Evolutionary conservation across 202 grass and related monocot species (phyloP).

Genomic region (Schoenoplectus tabernaemontani): DNA sequence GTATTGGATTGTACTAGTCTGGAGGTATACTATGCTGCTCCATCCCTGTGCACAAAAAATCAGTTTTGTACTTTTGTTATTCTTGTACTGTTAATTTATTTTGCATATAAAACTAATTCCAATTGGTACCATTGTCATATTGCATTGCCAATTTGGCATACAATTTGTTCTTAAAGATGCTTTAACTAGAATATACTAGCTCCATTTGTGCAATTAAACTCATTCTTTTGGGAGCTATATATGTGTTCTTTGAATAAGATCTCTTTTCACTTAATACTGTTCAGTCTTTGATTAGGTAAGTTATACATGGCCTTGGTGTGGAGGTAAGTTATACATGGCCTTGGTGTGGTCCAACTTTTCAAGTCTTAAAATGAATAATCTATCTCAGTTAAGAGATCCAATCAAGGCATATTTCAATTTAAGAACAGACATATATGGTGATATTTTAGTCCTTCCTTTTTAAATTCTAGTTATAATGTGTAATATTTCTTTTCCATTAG

Average conservation of each 20-base stretch:
- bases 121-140: background rate
- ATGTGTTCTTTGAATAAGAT: conserved; percentile 25
- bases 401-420: conserved; percentile 23
- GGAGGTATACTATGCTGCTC: background rate
- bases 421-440: conserved; percentile 31
- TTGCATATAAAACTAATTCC: background rate
- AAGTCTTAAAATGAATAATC: conserved; percentile 23
- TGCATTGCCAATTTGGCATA: background rate
- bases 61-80: background rate
- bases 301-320: no score
- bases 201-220: conserved; percentile 28
- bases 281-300: conserved; percentile 4
- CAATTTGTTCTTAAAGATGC: background rate
- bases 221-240: conserved; percentile 31
- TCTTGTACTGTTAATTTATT: background rate
- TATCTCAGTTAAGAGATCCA: conserved; percentile 13
- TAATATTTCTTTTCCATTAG: background rate
- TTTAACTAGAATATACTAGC: conserved; percentile 11
- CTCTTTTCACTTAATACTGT: background rate
- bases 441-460: background rate
- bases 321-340: no score
- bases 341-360: conserved; percentile 22
- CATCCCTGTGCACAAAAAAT: background rate
- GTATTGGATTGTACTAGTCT: background rate
- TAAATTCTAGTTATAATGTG: conserved; percentile 4